These are phyloP conservation scores for Monosporascus sp. DNA, from an alignment of 2,329 filamentous ascomycete species.

Conservation along the genomic window DNA sequence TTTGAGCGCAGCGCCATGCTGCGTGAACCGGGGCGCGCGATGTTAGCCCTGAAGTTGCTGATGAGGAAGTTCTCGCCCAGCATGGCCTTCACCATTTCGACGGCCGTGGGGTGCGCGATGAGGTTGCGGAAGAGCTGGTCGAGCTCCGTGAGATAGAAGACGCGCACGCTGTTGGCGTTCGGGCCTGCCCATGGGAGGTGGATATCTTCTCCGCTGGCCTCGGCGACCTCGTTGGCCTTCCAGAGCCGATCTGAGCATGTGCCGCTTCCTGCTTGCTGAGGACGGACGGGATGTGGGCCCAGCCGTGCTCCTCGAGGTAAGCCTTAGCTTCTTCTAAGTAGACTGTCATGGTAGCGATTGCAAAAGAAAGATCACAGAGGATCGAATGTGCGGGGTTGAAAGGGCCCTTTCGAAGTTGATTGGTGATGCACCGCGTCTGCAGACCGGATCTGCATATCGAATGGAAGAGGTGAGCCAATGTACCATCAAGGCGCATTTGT, in stretches of 20 bases:
- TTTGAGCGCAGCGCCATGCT: constrained; percentile 30
- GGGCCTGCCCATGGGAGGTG: constrained; percentile 9
- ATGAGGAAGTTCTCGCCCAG: constrained; percentile 20
- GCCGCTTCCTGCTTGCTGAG: constrained; percentile 8
- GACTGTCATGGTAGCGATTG: neutral
- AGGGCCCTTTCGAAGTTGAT: too few relatives aligned
- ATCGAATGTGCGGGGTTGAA: too few relatives aligned
- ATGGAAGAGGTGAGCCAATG: too few relatives aligned
- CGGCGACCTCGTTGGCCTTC: neutral
- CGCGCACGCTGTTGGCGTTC: constrained; percentile 11
- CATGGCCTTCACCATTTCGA: constrained; percentile 6
- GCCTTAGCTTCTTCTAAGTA: constrained; percentile 4
- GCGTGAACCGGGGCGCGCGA: constrained; percentile 26
- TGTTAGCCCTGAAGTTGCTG: constrained; percentile 32
- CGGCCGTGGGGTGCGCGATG: constrained; percentile 7
- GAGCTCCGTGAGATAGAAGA: constrained; percentile 13
- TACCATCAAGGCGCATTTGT: too few relatives aligned
- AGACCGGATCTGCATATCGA: too few relatives aligned
- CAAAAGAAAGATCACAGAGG: neutral
- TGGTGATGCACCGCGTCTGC: too few relatives aligned
- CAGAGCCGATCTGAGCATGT: neutral
- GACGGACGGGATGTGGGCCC: constrained; percentile 3
- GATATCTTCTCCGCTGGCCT: constrained; percentile 6
- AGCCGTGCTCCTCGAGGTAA: constrained; percentile 9
- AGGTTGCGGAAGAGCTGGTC: constrained; percentile 13